Evolutionary conservation across 2,329 filamentous ascomycete species (phyloP).

Genomic region (Cercospora zeae-maydis): DNA sequence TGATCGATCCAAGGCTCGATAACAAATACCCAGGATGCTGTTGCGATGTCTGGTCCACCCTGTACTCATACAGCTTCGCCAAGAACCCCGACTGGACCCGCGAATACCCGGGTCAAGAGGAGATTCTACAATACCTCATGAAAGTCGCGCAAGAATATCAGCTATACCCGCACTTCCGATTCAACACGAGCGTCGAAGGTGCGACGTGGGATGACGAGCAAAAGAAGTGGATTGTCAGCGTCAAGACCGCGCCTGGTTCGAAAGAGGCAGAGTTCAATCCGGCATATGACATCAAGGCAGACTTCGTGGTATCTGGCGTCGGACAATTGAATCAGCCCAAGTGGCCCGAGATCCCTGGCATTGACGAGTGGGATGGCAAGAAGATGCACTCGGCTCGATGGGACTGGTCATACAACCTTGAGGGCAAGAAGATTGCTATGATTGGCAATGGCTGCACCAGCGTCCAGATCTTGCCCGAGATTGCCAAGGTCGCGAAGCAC

Average conservation of each 20-base stretch:
- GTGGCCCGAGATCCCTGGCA: slow-evolving; percentile 49
- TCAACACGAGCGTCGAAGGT: slow-evolving; percentile 53
- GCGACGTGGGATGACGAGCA: slow-evolving; percentile 53
- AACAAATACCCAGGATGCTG: slow-evolving; percentile 54
- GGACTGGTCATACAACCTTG: slow-evolving; percentile 57
- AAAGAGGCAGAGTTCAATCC: slow-evolving; percentile 55
- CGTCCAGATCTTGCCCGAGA: slow-evolving; percentile 57
- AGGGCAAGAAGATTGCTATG: slow-evolving; percentile 55
- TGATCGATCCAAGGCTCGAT: slow-evolving; percentile 36
- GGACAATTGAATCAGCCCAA: slow-evolving; percentile 58
- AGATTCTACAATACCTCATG: slow-evolving; percentile 57
- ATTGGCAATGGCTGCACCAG: slow-evolving; percentile 60
- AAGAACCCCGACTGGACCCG: slow-evolving; percentile 57
- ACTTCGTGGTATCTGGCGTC: slow-evolving; percentile 57
- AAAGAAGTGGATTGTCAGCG: slow-evolving; percentile 51
- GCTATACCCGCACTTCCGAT: slow-evolving; percentile 56
- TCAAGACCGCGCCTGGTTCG: slow-evolving; percentile 46
- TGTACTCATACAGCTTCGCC: slow-evolving; percentile 61
- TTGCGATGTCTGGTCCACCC: slow-evolving; percentile 47
- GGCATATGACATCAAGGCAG: slow-evolving; percentile 52
- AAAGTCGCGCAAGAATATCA: slow-evolving; percentile 52
- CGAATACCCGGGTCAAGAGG: slow-evolving; percentile 58
- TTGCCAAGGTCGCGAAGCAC: slow-evolving; percentile 49
- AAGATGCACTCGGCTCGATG: slow-evolving; percentile 57
- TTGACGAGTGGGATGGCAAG: slow-evolving; percentile 51